phyloP scores from a whole-genome alignment of 257 asterid genomes.

The Capsicum baccatum region DNA sequence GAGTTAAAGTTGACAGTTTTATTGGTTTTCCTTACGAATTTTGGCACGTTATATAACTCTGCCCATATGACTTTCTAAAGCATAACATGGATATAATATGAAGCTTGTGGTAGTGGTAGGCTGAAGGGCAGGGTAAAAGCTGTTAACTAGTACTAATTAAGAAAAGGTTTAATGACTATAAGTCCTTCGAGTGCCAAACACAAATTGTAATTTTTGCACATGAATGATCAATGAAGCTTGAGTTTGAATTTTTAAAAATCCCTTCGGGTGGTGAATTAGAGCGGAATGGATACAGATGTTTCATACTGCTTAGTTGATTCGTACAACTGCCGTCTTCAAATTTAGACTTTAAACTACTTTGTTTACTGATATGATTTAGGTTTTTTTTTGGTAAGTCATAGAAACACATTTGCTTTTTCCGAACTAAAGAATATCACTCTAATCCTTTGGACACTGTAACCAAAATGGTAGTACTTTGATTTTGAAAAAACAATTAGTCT shows the following conservation, averaged over 20 bases:
- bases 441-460: not conserved
- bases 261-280: not conserved
- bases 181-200: not conserved
- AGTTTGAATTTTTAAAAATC: not conserved
- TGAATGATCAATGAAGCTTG: not conserved
- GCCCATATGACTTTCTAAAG: not conserved
- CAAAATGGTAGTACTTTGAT: not conserved
- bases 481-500: no score
- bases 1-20: not conserved
- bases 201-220: not conserved
- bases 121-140: not conserved
- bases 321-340: not conserved
- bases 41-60: not conserved
- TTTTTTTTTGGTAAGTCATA: not conserved
- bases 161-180: not conserved
- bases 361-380: not conserved
- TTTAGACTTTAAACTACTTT: not conserved
- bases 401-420: not conserved
- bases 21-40: not conserved
- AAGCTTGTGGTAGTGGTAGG: constrained; percentile 17
- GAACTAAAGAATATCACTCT: not conserved
- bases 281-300: not conserved
- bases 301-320: not conserved
- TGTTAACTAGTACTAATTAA: not conserved
- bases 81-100: not conserved